Base-by-base conservation (phyloP, 164 flowering plant species). In the Magnolia officinalis region DNA sequence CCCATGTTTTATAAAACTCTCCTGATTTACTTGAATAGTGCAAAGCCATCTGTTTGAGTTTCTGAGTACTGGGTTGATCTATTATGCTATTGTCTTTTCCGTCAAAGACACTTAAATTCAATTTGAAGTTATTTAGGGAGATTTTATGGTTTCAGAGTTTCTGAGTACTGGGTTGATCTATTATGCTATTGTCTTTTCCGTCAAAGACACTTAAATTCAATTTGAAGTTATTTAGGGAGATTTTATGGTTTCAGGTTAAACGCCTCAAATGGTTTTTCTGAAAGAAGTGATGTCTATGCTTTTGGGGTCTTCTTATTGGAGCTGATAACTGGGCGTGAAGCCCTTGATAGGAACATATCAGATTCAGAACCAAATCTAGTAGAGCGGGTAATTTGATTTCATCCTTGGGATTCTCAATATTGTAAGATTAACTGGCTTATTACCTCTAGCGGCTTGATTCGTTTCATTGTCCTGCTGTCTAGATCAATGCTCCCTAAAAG, bases 261-360 rank as follows among this genome's bases (percentile, higher is more conserved):
- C 70, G 65, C 31, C 45, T 69, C 80, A 20, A 75, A 68, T 74
- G 74, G 72, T 2, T 76, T 58, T 74, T 83, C 85, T 1, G 78
- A 78, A 58, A 77, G 50, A 78, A 84, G 81, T 8, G 88, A 87
- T 63, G 86, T 84, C 64, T 85, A 85, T 75, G 81, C 87, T 78
- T 87, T 83, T 55, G 87, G 90, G 45, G 88, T 87, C 51, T 87
- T 85, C 76, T 77, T 87, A 50, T 80, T 85, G 63, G 90, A 85
- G 58, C 67, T 85, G 70, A 74, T 83, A 6, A 84, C 81, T 50
- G 90, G 90, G 26, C 83, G 80, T 23, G 85, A 80, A 69, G 84
- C 87, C 55, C 9, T 75, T 71, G 72, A 61, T 31, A 78, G 75
- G 63, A 79, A 70, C 50, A 70, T 23, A 72, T 73, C 74, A 29